Evolutionary conservation across 2,329 filamentous ascomycete genomes (phyloP).

Genomic region (Trichoderma brevicompactum): DNA sequence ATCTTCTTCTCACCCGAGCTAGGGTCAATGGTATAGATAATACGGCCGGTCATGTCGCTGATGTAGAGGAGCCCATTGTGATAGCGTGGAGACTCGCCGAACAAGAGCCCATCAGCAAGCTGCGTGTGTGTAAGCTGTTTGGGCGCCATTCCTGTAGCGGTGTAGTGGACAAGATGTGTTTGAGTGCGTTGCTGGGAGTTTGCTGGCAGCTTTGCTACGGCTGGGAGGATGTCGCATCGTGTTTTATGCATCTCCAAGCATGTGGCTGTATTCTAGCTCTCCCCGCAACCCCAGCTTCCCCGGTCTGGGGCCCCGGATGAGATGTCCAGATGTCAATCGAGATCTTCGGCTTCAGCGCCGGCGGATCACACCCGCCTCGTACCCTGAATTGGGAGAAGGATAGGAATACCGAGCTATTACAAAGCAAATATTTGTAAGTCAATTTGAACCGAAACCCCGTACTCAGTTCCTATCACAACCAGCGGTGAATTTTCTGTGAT

Average conservation of each 20-base stretch:
- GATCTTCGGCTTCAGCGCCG: not conserved
- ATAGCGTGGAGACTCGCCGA: conserved; percentile 7
- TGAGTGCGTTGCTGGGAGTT: not conserved
- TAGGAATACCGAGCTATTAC: not conserved
- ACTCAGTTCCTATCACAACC: too few species aligned
- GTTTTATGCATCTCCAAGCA: not conserved
- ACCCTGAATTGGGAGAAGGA: not conserved
- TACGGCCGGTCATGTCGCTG: conserved; percentile 5
- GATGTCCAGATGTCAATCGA: not conserved
- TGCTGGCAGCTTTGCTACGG: not conserved
- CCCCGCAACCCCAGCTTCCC: not conserved
- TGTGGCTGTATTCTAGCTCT: not conserved
- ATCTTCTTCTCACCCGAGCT: not conserved
- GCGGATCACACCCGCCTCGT: not conserved
- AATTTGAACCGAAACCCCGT: not conserved
- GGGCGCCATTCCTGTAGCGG: not conserved
- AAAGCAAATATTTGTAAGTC: not conserved
- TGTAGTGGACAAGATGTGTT: not conserved
- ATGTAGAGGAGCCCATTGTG: conserved; percentile 5
- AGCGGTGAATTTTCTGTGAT: not conserved
- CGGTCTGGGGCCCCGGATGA: not conserved
- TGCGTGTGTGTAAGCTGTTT: not conserved
- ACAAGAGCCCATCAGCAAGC: conserved; percentile 1
- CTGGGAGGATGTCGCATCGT: not conserved
- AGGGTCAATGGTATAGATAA: conserved; percentile 5